Base-by-base conservation (phyloP, 108 stramenopile species). In the Schizochytrium sp. region DNA sequence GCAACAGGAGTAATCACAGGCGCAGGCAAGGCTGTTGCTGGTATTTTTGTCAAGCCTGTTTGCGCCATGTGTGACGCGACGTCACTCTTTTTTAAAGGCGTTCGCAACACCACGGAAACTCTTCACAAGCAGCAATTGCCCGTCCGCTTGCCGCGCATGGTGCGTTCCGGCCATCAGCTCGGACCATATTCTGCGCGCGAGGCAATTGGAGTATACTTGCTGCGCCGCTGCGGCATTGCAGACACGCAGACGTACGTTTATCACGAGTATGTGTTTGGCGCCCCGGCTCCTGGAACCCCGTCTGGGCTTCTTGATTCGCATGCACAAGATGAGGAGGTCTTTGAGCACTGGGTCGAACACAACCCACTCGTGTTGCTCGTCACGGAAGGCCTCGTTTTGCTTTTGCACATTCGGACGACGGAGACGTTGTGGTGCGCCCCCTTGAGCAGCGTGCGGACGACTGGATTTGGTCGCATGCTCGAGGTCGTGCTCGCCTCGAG, bases 31-130 rank as follows among this genome's bases (percentile, higher is more conserved):
- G 76, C 48, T 12, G 6, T 8, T 53, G 48, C 48, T 34, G 76
- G 76, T 0, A 23, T 83, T 45, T 53, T 83, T 47, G 51, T 83
- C 19, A 83, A 83, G 28, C 76, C 76, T 45, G n/a, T 83, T 10
- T 83, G 76, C 51, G 76, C 76, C n/a, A 83, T 83, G 45, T 83
- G 45, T 45, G 76, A 83, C 28, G 76, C 76, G 19, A 53, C 51
- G 10, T 47, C 76, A 23, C n/a, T 83, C 23, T 47, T 83, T 12
- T 53, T 83, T 3, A 83, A 83, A 4, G 76, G 76, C 76, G 25
- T 83, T 6, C 76, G 76, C 76, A 83, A 83, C 76, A 83, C 76
- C 0, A 83, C 76, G 10, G 76, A 83, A 45, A 83, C 76, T 6
- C 12, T 83, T 12, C 48, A 47, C 51, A 47, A 53, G 45, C 76